Evolutionary conservation across 192 early-diverging fungal genomes (phyloP).

Genomic region (Linnemannia elongata): DNA sequence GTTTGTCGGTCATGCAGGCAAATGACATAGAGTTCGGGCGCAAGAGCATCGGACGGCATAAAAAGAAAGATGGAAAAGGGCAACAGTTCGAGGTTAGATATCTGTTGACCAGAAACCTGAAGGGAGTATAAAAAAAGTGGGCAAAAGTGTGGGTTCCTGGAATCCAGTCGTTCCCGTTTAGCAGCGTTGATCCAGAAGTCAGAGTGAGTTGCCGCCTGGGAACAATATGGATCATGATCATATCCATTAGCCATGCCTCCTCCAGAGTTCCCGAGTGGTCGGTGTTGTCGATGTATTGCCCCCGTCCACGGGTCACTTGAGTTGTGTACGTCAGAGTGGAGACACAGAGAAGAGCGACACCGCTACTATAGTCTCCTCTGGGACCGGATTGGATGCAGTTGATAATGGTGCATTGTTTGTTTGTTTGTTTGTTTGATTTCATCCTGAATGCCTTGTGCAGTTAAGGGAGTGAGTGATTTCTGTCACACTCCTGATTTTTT

Average conservation of each 20-base stretch:
- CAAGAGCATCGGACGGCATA: not conserved
- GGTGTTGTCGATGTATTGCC: not conserved
- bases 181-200: not conserved
- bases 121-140: not conserved
- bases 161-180: not conserved
- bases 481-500: not conserved
- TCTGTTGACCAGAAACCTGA: not conserved
- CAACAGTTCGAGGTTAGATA: not conserved
- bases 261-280: not conserved
- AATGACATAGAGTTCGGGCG: not conserved
- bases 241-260: too few relatives aligned
- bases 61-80: not conserved
- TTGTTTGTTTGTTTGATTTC: too few relatives aligned
- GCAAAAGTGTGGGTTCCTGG: not conserved
- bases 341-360: not conserved
- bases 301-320: not conserved
- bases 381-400: too few relatives aligned
- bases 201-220: too few relatives aligned
- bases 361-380: not conserved
- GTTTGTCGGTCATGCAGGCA: not conserved
- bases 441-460: not conserved
- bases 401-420: not conserved
- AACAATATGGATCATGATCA: too few relatives aligned
- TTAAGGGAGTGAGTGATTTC: not conserved
- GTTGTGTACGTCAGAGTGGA: not conserved